phyloP scores from a whole-genome alignment of 768 basidiomycete species.

The Xerocomellus amylosporus region DNA sequence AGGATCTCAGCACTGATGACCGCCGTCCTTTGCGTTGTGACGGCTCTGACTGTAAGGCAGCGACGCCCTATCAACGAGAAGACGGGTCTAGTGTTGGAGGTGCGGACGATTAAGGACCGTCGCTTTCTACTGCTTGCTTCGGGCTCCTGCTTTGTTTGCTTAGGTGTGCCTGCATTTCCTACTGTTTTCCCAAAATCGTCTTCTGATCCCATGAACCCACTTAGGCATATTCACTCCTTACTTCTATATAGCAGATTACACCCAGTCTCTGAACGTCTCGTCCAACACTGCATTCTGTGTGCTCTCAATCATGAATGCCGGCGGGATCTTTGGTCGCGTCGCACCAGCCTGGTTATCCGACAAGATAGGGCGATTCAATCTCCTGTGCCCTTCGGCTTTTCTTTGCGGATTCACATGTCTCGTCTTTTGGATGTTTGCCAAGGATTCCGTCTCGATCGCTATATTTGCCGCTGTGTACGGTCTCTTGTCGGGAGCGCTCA shows the following conservation, averaged over 20 bases:
- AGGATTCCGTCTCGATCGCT: constrained; percentile 40
- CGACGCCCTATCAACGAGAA: constrained; percentile 20
- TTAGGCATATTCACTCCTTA: constrained; percentile 69
- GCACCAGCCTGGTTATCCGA: constrained; percentile 65
- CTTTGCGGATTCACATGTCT: constrained; percentile 60
- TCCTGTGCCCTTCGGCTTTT: constrained; percentile 61
- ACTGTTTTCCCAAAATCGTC: not conserved
- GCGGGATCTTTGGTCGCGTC: constrained; percentile 62
- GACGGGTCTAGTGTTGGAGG: constrained; percentile 21
- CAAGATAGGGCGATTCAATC: constrained; percentile 62
- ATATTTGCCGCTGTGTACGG: constrained; percentile 58
- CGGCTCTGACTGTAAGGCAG: constrained; percentile 47
- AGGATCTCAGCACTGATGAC: constrained; percentile 55
- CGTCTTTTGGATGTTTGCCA: constrained; percentile 53
- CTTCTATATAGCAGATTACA: constrained; percentile 66
- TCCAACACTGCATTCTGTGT: constrained; percentile 48
- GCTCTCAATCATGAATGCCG: constrained; percentile 67
- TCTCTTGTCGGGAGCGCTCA: constrained; percentile 65
- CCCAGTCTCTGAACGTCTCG: constrained; percentile 40
- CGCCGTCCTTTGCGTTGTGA: constrained; percentile 44
- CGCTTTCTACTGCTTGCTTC: constrained; percentile 51
- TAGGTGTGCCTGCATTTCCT: constrained; percentile 43
- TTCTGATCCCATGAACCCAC: constrained; percentile 5
- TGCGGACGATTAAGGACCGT: constrained; percentile 41
- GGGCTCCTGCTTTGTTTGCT: constrained; percentile 57